Evolutionary conservation across 2,329 filamentous ascomycete genomes (phyloP).

Genomic region (Emmonsiellopsis sp.): DNA sequence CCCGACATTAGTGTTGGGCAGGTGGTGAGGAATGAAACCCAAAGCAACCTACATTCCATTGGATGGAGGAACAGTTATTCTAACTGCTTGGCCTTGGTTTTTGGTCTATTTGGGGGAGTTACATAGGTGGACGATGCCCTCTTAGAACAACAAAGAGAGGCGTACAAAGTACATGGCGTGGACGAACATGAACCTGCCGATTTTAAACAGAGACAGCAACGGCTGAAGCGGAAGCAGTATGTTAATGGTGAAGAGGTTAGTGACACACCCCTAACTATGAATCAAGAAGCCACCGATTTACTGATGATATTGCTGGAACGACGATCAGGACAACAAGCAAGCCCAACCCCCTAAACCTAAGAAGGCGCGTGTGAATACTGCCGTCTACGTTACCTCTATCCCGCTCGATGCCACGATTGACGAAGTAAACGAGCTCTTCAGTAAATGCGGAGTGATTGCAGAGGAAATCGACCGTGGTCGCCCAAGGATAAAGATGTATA

Average conservation of each 20-base stretch:
- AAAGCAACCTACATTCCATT: conserved; percentile 2
- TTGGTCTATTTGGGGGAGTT: conserved; percentile 10
- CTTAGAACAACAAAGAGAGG: conserved; percentile 51
- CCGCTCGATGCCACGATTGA: conserved; percentile 67
- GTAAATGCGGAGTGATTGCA: conserved; percentile 81
- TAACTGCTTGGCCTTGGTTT: conserved; percentile 4
- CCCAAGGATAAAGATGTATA: conserved; percentile 89
- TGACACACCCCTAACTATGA: conserved; percentile 5
- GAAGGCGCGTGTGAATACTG: conserved; percentile 61
- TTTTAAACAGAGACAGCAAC: conserved; percentile 27
- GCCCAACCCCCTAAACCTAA: conserved; percentile 27
- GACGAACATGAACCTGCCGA: conserved; percentile 43
- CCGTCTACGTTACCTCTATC: conserved; percentile 83
- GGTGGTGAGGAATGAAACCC: background rate
- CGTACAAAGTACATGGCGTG: conserved; percentile 51
- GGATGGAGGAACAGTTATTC: conserved; percentile 3
- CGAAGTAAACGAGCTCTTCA: conserved; percentile 78
- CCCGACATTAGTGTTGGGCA: background rate
- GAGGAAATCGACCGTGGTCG: conserved; percentile 85
- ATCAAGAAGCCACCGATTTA: background rate
- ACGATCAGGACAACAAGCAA: conserved; percentile 7
- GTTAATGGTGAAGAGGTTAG: conserved; percentile 42
- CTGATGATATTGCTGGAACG: background rate
- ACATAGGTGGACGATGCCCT: conserved; percentile 51
- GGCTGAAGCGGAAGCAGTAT: conserved; percentile 46